phyloP scores from a whole-genome alignment of 352 stramenopile genomes.

The Phytophthora hybrid region DNA sequence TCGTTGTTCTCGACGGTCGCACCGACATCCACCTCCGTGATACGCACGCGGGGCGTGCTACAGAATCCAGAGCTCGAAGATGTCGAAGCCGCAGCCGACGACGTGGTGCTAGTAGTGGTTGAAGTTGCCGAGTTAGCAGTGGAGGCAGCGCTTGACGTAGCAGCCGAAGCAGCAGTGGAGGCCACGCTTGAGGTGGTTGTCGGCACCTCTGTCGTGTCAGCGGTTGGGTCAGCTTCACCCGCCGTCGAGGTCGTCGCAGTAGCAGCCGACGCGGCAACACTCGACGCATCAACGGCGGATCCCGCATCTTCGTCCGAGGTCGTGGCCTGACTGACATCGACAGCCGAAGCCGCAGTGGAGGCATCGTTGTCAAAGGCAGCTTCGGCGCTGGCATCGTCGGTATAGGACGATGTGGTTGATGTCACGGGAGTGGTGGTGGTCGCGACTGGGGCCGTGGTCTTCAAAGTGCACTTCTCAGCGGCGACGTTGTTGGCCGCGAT shows the following conservation, averaged over 20 bases:
- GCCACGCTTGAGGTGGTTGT: no score
- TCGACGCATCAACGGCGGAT: no score
- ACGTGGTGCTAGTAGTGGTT: background rate
- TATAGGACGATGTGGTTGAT: slow-evolving; percentile 18
- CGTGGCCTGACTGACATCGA: slow-evolving; percentile 2
- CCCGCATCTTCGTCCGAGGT: background rate
- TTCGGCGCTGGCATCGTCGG: slow-evolving; percentile 13
- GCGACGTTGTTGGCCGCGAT: background rate
- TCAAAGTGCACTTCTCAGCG: background rate
- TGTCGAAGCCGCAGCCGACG: slow-evolving; percentile 8
- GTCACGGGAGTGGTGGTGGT: background rate
- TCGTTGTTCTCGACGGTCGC: slow-evolving; percentile 44
- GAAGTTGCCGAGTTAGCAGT: slow-evolving; percentile 15
- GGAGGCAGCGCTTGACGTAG: no score
- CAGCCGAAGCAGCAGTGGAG: no score
- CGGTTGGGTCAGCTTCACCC: no score
- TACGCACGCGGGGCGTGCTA: slow-evolving; percentile 43
- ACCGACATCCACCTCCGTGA: slow-evolving; percentile 54
- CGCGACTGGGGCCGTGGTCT: background rate
- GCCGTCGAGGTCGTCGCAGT: no score
- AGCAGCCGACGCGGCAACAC: no score
- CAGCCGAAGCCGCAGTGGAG: background rate
- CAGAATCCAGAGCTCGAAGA: slow-evolving; percentile 53
- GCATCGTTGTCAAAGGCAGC: slow-evolving; percentile 6
- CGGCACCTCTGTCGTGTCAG: no score